Percentiles rank a stretch among this genome's conserved stretches.
Conservation (phyloP, 306 rosid genomes). For the Fragaria iinumae region DNA sequence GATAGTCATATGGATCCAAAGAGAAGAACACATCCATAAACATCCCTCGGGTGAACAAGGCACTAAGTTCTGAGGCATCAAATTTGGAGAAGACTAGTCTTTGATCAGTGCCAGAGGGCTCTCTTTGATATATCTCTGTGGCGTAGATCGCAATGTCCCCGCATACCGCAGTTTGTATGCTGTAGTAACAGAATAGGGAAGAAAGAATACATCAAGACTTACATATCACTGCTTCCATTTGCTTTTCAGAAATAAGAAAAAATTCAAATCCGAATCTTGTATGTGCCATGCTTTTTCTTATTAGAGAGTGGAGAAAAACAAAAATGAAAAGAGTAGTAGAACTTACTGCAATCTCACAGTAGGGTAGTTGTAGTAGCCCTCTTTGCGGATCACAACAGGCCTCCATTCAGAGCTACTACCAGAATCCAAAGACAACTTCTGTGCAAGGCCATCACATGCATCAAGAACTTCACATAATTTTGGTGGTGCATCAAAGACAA, state of each 20-base stretch:
- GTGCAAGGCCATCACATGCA: conserved; percentile 61
- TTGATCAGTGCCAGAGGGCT: conserved; percentile 57
- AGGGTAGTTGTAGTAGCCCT: conserved; percentile 68
- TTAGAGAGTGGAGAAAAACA: background rate
- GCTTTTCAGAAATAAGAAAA: background rate
- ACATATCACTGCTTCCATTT: background rate
- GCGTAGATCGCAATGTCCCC: conserved; percentile 51
- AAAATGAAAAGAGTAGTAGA: conserved; percentile 1
- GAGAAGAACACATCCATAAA: conserved; percentile 77
- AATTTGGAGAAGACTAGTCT: conserved; percentile 64
- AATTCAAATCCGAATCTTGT: background rate
- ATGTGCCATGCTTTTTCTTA: background rate
- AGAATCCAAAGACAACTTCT: conserved; percentile 50
- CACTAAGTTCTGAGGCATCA: conserved; percentile 64
- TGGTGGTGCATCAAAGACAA: conserved; percentile 65
- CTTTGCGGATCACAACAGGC: conserved; percentile 66
- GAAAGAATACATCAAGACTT: background rate
- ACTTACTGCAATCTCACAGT: conserved; percentile 94
- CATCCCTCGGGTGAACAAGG: conserved; percentile 61
- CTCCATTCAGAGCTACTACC: conserved; percentile 77
- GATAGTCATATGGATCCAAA: conserved; percentile 76
- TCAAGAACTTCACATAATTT: conserved; percentile 74
- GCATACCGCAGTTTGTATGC: conserved; percentile 64
- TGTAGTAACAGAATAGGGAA: conserved; percentile 34
- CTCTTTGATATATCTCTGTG: conserved; percentile 82